phyloP scores from a whole-genome alignment of 2,329 filamentous ascomycete genomes.

The Aspergillus alliaceus region DNA sequence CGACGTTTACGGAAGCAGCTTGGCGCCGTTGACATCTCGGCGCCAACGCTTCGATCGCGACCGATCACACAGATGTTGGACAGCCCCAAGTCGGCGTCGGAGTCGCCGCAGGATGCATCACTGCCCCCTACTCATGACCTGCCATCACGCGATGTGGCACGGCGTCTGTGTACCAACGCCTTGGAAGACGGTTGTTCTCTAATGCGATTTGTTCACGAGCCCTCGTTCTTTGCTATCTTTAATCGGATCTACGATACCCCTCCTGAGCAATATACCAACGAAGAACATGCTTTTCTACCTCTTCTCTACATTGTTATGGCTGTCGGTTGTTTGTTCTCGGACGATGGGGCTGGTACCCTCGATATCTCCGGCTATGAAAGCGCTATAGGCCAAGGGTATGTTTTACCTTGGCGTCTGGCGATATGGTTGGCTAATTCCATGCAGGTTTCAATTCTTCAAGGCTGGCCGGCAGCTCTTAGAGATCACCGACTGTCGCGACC shows the following conservation, averaged over 20 bases:
- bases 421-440: not conserved
- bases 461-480: conserved; percentile 65
- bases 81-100: conserved; percentile 64
- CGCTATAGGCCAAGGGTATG: conserved; percentile 58
- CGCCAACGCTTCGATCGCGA: conserved; percentile 48
- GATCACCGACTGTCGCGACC: conserved; percentile 65
- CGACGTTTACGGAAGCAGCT: conserved; percentile 85
- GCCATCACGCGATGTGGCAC: conserved; percentile 62
- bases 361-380: conserved; percentile 49
- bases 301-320: conserved; percentile 70
- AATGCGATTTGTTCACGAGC: conserved; percentile 75
- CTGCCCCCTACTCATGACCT: conserved; percentile 63
- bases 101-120: conserved; percentile 62
- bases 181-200: conserved; percentile 63
- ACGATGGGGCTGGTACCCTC: conserved; percentile 53
- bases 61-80: conserved; percentile 63
- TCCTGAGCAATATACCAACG: conserved; percentile 60
- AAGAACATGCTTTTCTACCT: conserved; percentile 69
- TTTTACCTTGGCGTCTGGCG: not conserved
- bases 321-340: conserved; percentile 71
- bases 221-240: conserved; percentile 75
- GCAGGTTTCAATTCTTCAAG: conserved; percentile 72
- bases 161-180: conserved; percentile 58
- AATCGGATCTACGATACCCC: conserved; percentile 74
- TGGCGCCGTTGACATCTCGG: conserved; percentile 63